Base-by-base conservation (phyloP, 441 rosid genomes). In the Jatropha podagrica region DNA sequence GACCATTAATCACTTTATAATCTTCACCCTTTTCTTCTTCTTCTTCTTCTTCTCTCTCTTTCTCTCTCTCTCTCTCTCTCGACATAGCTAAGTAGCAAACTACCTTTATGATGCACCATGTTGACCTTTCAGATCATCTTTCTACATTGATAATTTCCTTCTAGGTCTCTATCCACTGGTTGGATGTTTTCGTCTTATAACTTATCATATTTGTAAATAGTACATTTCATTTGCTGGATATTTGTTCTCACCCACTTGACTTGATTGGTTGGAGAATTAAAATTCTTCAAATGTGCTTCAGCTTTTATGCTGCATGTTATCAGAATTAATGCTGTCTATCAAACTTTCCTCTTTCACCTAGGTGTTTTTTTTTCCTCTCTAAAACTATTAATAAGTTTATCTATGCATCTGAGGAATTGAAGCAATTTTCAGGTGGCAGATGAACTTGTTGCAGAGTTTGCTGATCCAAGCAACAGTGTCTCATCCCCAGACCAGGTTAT, bases 391-490 rank as follows among this genome's bases (percentile, higher is more conserved):
- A 62, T 75, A 66, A 48, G 55, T 26, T 56, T 23, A 69, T 60
- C 6, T 27, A 58, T 54, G 48, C 78, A 49, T 81, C 79, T 91
- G 75, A 88, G 72, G 54, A 77, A 79, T 85, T 65, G 51, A 77
- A 76, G 78, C 78, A 77, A 52, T 67, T 86, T 69, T 79, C 94
- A 96, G 99, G 99, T 96, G 63, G 99, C 99, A 55, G 99, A 96
- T 78, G 99, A 96, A 84, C 98, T 96, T 81, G 99, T 96, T 20
- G 94, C 97, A 78, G 99, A 96, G 84, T 96, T 92, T 86, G 88
- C 96, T 72, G 96, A 92, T 75, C 99, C 98, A 7, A 78, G 87
- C 80, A 86, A 83, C 79, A 87, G 87, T 78, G 88, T 86, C 69
- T 81, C 96, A 75, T 60, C 98, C 38, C 93, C 97, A 17, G 99